Base-by-base conservation (phyloP, 805 yeast species). In the Candida orba region DNA sequence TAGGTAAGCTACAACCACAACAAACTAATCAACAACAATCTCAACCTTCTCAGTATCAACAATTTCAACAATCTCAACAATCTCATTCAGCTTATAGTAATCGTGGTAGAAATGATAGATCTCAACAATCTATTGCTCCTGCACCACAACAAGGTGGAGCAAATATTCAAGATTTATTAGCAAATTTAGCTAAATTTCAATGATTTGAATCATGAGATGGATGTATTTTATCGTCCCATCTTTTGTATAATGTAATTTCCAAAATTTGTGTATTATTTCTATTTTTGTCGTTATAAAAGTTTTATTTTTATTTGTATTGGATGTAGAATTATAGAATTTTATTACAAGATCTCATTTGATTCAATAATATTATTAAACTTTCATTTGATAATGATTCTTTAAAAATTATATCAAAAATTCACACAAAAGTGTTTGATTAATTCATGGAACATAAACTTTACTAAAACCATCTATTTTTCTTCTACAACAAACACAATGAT, bases 401-500 rank as follows among this genome's bases (percentile, higher is more conserved):
- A n/a, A n/a, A n/a, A n/a, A n/a, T n/a, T n/a, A n/a, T n/a, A n/a
- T n/a, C n/a, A n/a, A n/a, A n/a, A n/a, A n/a, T n/a, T n/a, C n/a
- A n/a, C n/a, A n/a, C n/a, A n/a, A n/a, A n/a, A n/a, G n/a, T n/a
- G n/a, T n/a, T n/a, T n/a, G n/a, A n/a, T n/a, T n/a, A n/a, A n/a
- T n/a, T 51, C 41, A 59, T 20, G 65, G 65, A 36, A 58, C 48
- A 35, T 41, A 61, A 8, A 71, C 53, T 42, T 67, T 70, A 42
- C 72, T 68, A 49, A 63, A 71, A 1, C 72, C 74, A n/a, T 79
- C 79, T 3, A 90, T 95, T 24, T 73, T 72, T 27, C 79, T 66
- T 30, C 95, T 73, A 56, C 97, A 90, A 90, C 95, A 84, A 0
- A 89, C 91, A 62, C 97, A 90, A 1, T 81, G 82, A 45, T 75